phyloP scores from a whole-genome alignment of 441 rosid genomes.

The Populus trichocarpa region DNA sequence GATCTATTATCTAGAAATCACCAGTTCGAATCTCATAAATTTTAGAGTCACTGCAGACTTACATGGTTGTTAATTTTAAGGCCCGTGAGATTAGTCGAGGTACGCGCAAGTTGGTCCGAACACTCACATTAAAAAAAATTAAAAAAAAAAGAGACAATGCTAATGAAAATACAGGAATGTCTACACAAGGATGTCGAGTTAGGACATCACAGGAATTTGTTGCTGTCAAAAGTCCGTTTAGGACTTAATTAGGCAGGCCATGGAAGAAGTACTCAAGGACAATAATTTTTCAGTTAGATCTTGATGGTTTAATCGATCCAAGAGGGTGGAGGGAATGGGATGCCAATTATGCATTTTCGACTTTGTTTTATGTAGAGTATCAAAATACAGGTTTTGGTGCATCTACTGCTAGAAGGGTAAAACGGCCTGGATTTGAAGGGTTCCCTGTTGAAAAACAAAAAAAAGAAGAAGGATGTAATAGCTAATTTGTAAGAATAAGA shows the following conservation, averaged over 20 bases:
- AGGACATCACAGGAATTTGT: conserved; percentile 39
- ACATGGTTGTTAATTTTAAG: too few relatives aligned
- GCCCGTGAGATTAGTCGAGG: accelerated
- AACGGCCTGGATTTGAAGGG: conserved; percentile 54
- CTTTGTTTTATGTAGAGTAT: conserved; percentile 58
- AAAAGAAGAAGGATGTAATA: too few relatives aligned
- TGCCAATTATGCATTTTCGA: conserved; percentile 47
- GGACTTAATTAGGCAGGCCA: conserved; percentile 56
- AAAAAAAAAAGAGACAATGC: conserved; percentile 21
- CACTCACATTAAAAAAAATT: too few relatives aligned
- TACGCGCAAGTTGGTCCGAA: accelerated
- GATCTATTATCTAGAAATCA: too few relatives aligned
- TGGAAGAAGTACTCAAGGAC: conserved; percentile 68
- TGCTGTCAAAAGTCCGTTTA: conserved; percentile 26
- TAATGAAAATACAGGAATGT: conserved; percentile 50
- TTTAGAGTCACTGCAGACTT: accelerated
- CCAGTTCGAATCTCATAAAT: too few relatives aligned
- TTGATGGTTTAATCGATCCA: conserved; percentile 54
- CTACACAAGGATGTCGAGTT: conserved; percentile 43
- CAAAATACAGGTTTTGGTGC: conserved; percentile 55
- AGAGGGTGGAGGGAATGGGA: conserved; percentile 63
- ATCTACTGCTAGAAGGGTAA: conserved; percentile 29
- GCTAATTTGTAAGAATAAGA: too few relatives aligned
- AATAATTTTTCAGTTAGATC: conserved; percentile 44
- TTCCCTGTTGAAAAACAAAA: neutral